A percentile compares a stretch with the other conserved stretches of the same genome.
phyloP scores from a whole-genome alignment of 805 yeast species.

The Pichia deserticola region DNA sequence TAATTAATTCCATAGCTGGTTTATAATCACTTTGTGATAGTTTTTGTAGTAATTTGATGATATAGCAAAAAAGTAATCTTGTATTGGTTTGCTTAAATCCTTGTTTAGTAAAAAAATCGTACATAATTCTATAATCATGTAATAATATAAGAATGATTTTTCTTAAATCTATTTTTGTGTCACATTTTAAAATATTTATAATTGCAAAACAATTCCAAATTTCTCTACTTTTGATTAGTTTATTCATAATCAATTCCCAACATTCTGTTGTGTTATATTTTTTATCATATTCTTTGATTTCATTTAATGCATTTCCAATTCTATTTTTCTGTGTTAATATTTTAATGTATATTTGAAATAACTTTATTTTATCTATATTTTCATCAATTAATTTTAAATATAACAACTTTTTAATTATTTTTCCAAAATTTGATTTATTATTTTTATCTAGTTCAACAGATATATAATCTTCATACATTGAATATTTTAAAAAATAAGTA shows the following conservation, averaged over 20 bases:
- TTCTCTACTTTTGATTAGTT: neutral
- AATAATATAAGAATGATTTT: neutral
- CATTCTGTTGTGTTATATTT: neutral
- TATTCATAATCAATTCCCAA: neutral
- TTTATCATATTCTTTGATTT: neutral
- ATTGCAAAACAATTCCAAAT: conserved; percentile 2
- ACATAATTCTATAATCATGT: neutral
- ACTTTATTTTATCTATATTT: neutral
- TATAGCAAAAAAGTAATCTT: neutral
- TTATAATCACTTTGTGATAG: neutral
- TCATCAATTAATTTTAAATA: neutral
- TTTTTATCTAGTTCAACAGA: too few relatives aligned
- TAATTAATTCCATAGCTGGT: neutral
- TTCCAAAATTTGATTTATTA: too few relatives aligned
- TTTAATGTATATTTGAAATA: neutral
- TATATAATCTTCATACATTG: conserved; percentile 1
- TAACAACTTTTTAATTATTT: too few relatives aligned
- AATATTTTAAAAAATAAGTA: neutral
- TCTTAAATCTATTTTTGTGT: neutral
- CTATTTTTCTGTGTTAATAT: neutral
- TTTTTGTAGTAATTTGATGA: neutral
- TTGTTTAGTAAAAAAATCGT: neutral
- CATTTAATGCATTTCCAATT: neutral
- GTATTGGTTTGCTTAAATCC: neutral
- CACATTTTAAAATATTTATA: neutral